Conservation (phyloP, 225 moss, liverwort and hornwort genomes). For the Ulota crispa region DNA sequence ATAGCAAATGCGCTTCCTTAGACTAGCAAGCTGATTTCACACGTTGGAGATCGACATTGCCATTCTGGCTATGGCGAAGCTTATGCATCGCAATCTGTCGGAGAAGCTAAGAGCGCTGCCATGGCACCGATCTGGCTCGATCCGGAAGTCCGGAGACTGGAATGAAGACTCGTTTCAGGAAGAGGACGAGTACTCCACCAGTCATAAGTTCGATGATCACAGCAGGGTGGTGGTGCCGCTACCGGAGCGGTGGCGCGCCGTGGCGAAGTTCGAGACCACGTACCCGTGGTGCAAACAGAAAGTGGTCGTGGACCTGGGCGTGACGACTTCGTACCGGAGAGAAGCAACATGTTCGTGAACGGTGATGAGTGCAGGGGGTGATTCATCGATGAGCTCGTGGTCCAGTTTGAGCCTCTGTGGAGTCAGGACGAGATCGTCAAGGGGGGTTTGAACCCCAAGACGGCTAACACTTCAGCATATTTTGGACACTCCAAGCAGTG, state of each 20-base stretch:
- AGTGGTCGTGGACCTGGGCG: slow-evolving; percentile 38
- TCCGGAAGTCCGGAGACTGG: slow-evolving; percentile 20
- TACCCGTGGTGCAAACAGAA: not conserved
- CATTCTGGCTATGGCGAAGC: slow-evolving; percentile 18
- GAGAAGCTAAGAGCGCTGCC: slow-evolving; percentile 32
- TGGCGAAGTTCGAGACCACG: slow-evolving; percentile 11
- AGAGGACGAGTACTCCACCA: not conserved
- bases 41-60: too few species aligned
- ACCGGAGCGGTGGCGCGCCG: slow-evolving; percentile 36
- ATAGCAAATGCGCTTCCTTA: not conserved
- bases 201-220: not conserved
- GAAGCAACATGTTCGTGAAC: slow-evolving; percentile 46
- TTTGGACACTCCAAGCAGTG: slow-evolving; percentile 30
- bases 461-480: slow-evolving; percentile 26
- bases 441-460: slow-evolving; percentile 36
- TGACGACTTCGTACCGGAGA: slow-evolving; percentile 28
- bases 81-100: slow-evolving; percentile 35
- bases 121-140: slow-evolving; percentile 4
- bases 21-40: not conserved
- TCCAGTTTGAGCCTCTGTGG: slow-evolving; percentile 43
- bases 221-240: too few species aligned
- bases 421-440: slow-evolving; percentile 38
- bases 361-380: slow-evolving; percentile 30
- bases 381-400: slow-evolving; percentile 37
- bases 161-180: not conserved